phyloP scores from a whole-genome alignment of 164 flowering plant species.

The Taxillus chinensis region DNA sequence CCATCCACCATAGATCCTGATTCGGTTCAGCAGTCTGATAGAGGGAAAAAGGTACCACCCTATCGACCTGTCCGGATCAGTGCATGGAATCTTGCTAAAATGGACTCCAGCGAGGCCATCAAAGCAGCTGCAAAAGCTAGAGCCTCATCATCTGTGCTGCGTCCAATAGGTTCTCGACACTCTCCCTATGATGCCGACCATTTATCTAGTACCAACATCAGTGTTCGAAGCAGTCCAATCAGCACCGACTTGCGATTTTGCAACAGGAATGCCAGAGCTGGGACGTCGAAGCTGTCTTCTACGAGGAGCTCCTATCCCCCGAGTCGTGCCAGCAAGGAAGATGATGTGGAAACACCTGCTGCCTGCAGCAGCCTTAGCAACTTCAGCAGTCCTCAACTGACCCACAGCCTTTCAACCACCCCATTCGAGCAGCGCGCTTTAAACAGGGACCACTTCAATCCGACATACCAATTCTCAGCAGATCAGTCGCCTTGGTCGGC shows the following conservation, averaged over 20 bases:
- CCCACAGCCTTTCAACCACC: neutral
- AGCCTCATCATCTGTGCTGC: constrained; percentile 86
- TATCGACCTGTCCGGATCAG: constrained; percentile 66
- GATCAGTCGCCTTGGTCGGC: neutral
- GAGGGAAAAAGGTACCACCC: constrained; percentile 44
- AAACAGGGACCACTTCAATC: neutral
- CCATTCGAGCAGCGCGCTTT: neutral
- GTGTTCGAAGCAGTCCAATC: constrained; percentile 49
- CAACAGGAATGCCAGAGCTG: neutral
- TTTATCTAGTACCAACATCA: constrained; percentile 48
- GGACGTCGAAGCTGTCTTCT: neutral
- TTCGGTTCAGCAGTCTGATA: constrained; percentile 36
- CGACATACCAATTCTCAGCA: neutral
- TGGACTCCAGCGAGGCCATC: constrained; percentile 74
- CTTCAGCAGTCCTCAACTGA: neutral
- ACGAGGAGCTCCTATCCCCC: neutral
- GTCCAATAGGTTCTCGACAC: constrained; percentile 51
- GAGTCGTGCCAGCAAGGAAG: neutral
- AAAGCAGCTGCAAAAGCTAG: constrained; percentile 91
- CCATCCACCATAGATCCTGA: constrained; percentile 98
- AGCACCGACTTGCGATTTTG: neutral
- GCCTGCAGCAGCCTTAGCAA: neutral
- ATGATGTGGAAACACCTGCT: neutral
- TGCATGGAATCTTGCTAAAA: constrained; percentile 91
- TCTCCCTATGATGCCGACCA: constrained; percentile 47